Evolutionary conservation across 768 basidiomycete species (phyloP).

Genomic region (Kwoniella botswanensis): DNA sequence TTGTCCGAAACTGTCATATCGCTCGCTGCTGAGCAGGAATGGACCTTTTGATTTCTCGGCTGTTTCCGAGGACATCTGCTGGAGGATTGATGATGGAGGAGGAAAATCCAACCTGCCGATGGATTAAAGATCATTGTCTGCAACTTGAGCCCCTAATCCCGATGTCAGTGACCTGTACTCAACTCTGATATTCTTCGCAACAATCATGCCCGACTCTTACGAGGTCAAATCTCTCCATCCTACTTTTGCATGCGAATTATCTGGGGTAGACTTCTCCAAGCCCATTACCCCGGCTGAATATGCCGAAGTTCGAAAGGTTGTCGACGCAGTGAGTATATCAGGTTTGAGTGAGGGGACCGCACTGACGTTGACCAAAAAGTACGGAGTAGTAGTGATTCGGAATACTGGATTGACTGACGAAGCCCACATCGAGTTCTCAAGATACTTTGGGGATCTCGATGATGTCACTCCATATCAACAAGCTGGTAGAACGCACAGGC

Average conservation of each 20-base stretch:
- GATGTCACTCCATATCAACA: constrained; percentile 33
- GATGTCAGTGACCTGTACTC: too few species aligned
- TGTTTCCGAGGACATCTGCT: too few species aligned
- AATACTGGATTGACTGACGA: constrained; percentile 53
- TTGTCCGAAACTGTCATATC: too few species aligned
- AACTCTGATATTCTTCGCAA: too few species aligned
- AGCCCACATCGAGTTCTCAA: constrained; percentile 41
- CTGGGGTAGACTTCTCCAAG: constrained; percentile 51
- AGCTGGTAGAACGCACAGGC: constrained; percentile 42
- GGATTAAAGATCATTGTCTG: too few species aligned
- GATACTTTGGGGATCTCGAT: constrained; percentile 47
- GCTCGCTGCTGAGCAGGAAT: too few species aligned
- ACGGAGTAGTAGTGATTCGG: constrained; percentile 54
- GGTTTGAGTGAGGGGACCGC: neutral
- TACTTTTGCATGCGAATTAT: constrained; percentile 47
- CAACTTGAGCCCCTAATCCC: too few species aligned
- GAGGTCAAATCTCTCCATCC: constrained; percentile 47
- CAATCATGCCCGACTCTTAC: neutral
- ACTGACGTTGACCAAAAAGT: constrained; percentile 26
- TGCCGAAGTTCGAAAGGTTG: constrained; percentile 22
- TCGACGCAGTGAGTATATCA: constrained; percentile 2
- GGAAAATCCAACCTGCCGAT: too few species aligned
- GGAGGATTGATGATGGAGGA: too few species aligned
- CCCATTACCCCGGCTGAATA: constrained; percentile 41
- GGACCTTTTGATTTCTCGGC: too few species aligned